Conservation (phyloP, 2,329 filamentous ascomycete species). For the Paraphaeosphaeria sporulosa region DNA sequence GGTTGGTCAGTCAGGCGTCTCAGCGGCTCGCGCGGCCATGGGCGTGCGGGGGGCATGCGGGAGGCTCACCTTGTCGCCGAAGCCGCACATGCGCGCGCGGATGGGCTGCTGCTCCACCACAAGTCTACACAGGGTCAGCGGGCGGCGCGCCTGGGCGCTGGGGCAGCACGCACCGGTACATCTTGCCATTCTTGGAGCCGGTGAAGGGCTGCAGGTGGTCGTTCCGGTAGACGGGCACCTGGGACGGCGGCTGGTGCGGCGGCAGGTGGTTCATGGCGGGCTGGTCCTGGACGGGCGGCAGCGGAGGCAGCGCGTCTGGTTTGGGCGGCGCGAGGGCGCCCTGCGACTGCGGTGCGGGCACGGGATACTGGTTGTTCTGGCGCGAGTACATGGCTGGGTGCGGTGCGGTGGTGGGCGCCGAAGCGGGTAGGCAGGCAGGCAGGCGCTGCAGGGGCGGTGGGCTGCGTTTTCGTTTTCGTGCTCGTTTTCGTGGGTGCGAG, state of each 20-base stretch:
- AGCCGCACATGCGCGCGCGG: slow-evolving; percentile 96
- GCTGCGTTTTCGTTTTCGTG: background rate
- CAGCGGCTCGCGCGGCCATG: slow-evolving; percentile 30
- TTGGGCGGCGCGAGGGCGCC: background rate
- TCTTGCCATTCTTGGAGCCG: slow-evolving; percentile 24
- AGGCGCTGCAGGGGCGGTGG: background rate
- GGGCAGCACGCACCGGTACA: slow-evolving; percentile 22
- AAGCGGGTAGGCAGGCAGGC: background rate
- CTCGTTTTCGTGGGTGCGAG: background rate
- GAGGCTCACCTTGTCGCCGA: slow-evolving; percentile 85
- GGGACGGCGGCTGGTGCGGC: slow-evolving; percentile 8
- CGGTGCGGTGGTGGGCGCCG: background rate
- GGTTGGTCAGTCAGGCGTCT: slow-evolving; percentile 23
- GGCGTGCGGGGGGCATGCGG: slow-evolving; percentile 12
- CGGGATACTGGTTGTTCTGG: slow-evolving; percentile 26
- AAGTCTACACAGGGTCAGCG: slow-evolving; percentile 61
- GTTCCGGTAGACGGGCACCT: slow-evolving; percentile 3
- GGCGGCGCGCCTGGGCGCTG: background rate
- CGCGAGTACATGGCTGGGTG: slow-evolving; percentile 32
- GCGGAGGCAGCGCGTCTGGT: slow-evolving; percentile 3
- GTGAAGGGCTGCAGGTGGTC: slow-evolving; percentile 14
- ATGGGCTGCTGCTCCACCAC: slow-evolving; percentile 89
- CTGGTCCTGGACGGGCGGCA: slow-evolving; percentile 27
- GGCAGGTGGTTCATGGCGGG: slow-evolving; percentile 24
- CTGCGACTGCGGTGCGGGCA: slow-evolving; percentile 19